Evolutionary conservation across 495 filamentous ascomycete species (phyloP).

Genomic region (Lichina pygmaea): DNA sequence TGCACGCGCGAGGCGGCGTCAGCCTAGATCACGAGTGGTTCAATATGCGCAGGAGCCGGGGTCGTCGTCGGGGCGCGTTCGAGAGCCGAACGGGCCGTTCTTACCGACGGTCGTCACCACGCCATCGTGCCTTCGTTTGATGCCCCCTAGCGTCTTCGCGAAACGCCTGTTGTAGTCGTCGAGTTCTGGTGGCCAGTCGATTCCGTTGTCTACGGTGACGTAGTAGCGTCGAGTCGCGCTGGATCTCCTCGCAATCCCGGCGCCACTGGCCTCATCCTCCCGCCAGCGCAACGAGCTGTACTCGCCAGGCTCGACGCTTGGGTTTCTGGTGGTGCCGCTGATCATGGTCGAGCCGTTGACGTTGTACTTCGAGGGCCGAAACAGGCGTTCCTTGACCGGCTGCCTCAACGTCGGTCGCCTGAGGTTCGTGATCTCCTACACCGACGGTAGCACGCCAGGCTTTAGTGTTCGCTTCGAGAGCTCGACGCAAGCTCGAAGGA

Average conservation of each 20-base stretch:
- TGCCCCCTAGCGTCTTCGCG: slow-evolving; percentile 64
- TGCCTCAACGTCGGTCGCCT: slow-evolving; percentile 46
- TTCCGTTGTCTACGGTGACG: slow-evolving; percentile 63
- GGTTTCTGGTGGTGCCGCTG: slow-evolving; percentile 64
- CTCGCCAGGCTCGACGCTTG: slow-evolving; percentile 65
- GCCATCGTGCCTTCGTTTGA: slow-evolving; percentile 87
- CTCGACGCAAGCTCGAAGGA: background rate
- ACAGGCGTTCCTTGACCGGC: slow-evolving; percentile 52
- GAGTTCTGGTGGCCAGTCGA: slow-evolving; percentile 83
- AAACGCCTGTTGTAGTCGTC: slow-evolving; percentile 84
- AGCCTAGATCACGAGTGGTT: too few relatives aligned
- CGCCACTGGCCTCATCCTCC: slow-evolving; percentile 17
- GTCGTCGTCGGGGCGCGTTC: background rate
- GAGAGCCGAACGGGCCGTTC: background rate
- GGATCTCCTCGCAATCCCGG: slow-evolving; percentile 18
- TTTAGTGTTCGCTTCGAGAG: background rate
- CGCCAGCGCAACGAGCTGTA: slow-evolving; percentile 46
- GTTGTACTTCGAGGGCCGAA: slow-evolving; percentile 38
- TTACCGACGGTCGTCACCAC: slow-evolving; percentile 62
- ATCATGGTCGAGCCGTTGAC: slow-evolving; percentile 27
- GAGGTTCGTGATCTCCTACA: slow-evolving; percentile 69
- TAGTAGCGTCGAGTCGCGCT: slow-evolving; percentile 51
- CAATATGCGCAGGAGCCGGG: too few relatives aligned
- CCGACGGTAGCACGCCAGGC: background rate
- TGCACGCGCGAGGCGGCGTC: background rate